Evolutionary conservation across 2,329 filamentous ascomycete genomes (phyloP).

Genomic region (Exophiala aquamarina): DNA sequence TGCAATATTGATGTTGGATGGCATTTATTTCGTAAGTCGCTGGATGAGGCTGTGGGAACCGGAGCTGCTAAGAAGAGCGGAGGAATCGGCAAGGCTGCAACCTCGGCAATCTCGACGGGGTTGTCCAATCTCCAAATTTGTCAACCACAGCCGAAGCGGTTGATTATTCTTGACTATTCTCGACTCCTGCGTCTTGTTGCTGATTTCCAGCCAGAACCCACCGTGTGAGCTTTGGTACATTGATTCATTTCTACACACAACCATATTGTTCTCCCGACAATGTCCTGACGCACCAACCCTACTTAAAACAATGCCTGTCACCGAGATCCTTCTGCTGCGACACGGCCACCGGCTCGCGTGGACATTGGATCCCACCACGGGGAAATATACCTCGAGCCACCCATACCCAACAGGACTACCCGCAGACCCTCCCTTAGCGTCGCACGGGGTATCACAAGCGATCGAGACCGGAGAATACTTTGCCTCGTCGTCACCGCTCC

Average conservation of each 20-base stretch:
- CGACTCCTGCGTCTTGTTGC: too few relatives aligned
- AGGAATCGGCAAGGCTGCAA: too few relatives aligned
- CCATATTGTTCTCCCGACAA: too few relatives aligned
- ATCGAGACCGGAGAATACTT: constrained; percentile 71
- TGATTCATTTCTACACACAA: too few relatives aligned
- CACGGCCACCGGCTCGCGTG: constrained; percentile 76
- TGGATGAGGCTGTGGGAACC: background rate
- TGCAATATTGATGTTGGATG: too few relatives aligned
- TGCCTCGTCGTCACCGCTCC: constrained; percentile 25
- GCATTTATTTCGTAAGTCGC: too few relatives aligned
- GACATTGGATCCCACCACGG: constrained; percentile 78
- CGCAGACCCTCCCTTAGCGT: constrained; percentile 81
- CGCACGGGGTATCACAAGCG: constrained; percentile 82
- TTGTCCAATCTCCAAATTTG: too few relatives aligned
- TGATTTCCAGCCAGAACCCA: background rate
- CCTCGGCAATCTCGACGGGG: too few relatives aligned
- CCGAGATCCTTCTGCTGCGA: constrained; percentile 28
- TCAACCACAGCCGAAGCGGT: too few relatives aligned
- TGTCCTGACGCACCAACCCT: background rate
- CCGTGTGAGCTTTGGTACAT: too few relatives aligned
- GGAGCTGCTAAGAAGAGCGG: background rate
- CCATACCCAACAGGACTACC: constrained; percentile 83
- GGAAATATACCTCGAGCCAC: constrained; percentile 71
- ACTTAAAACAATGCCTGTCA: constrained; percentile 27
- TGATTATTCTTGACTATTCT: too few relatives aligned